A percentile compares a stretch with the other conserved stretches of the same genome.
These are phyloP conservation scores for Quercus phellos DNA, from an alignment of 331 rosid species.

Conservation along the genomic window DNA sequence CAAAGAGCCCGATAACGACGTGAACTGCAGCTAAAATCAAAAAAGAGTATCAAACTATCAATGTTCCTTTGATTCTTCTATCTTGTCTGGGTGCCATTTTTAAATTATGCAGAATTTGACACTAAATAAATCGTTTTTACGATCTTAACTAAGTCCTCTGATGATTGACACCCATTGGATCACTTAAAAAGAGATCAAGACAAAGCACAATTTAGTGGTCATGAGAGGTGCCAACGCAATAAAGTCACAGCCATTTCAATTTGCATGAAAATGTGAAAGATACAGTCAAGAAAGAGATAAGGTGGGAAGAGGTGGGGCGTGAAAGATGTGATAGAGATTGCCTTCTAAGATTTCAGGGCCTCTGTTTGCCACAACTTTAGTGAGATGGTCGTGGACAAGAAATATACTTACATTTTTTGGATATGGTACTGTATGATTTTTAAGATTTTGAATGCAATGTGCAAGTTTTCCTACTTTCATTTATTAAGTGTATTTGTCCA, in stretches of 20 bases:
- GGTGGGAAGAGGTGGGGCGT: constrained; percentile 19
- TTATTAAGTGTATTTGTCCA: too few species aligned
- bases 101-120: not conserved
- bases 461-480: too few species aligned
- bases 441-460: too few species aligned
- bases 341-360: constrained; percentile 37
- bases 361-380: constrained; percentile 47
- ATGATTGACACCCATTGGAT: not conserved
- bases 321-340: constrained; percentile 39
- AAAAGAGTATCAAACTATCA: not conserved
- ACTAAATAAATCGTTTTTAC: not conserved
- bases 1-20: not conserved
- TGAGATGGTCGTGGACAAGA: constrained; percentile 33
- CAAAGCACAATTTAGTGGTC: not conserved
- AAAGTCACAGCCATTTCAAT: not conserved
- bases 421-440: not conserved
- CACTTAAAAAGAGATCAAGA: not conserved
- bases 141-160: too few species aligned
- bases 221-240: not conserved
- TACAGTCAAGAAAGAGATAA: constrained; percentile 29
- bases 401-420: constrained; percentile 21
- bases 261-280: not conserved
- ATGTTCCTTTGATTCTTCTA: not conserved
- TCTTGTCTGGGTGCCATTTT: not conserved
- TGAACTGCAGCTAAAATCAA: not conserved